Percentiles rank a stretch among this genome's conserved stretches.
phyloP scores from a whole-genome alignment of 2,329 filamentous ascomycete species.

The Rhynchosporium graminicola region DNA sequence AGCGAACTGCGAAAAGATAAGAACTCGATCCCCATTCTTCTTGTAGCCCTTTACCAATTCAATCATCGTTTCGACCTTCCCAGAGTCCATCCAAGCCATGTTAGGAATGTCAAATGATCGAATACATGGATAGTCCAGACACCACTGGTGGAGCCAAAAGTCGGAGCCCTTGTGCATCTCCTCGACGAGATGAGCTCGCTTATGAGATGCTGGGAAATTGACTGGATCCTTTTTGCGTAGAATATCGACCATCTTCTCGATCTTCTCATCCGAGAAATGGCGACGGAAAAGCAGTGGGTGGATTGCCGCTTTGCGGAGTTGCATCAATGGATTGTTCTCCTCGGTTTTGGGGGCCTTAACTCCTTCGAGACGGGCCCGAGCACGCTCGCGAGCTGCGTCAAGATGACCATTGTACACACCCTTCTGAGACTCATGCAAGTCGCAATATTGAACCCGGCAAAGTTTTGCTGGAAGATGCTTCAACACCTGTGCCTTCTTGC shows the following conservation, averaged over 20 bases:
- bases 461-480: constrained; percentile 78
- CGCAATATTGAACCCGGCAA: constrained; percentile 76
- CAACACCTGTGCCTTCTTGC: constrained; percentile 93
- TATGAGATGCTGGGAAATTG: constrained; percentile 50
- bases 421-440: constrained; percentile 72
- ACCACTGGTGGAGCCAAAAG: constrained; percentile 67
- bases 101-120: constrained; percentile 56
- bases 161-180: constrained; percentile 62
- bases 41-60: constrained; percentile 73
- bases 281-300: constrained; percentile 87
- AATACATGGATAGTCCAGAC: constrained; percentile 57
- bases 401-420: constrained; percentile 73
- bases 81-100: constrained; percentile 62
- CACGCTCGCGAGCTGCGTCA: constrained; percentile 59
- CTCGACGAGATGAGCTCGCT: constrained; percentile 52
- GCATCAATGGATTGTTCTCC: constrained; percentile 78
- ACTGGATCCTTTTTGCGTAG: constrained; percentile 69
- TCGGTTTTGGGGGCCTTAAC: constrained; percentile 52
- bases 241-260: constrained; percentile 75
- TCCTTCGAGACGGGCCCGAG: constrained; percentile 56
- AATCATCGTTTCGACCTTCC: constrained; percentile 82
- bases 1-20: constrained; percentile 94
- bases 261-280: constrained; percentile 72
- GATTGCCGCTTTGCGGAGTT: constrained; percentile 87
- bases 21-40: constrained; percentile 77